Base-by-base conservation (phyloP, 2,329 filamentous ascomycete species). In the Exophiala spinifera region DNA sequence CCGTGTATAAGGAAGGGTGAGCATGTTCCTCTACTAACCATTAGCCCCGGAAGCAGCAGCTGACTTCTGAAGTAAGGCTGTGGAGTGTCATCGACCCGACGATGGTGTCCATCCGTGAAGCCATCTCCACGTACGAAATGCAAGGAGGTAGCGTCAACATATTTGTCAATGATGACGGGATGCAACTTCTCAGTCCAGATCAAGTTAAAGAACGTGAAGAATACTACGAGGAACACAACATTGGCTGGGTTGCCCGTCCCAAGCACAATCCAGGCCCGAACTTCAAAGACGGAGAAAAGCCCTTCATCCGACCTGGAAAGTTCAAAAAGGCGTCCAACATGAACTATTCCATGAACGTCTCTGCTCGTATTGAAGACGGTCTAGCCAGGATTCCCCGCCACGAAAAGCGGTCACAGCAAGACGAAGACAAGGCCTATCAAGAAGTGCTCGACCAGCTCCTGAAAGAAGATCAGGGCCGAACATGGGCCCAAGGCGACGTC, bases 1-100 rank as follows among this genome's bases (percentile, higher is more conserved):
- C 89, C 4, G 88, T 95, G 0, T 95, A 94, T 75, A 94, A 92
- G 70, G 89, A 95, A 69, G 88, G 89, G 61, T 78, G 8, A 39
- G 14, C 2, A 15, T 19, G 6, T 15, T n/a, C 14, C 28, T 31
- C 7, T 3, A 25, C 4, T 7, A 25, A 25, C 4, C 7, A 31
- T 31, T 11, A 3, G 11, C 10, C 7, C 36, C 3, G 11, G 2
- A 15, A 10, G 17, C 36, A 19, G 14, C 15, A 15, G 14, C 14
- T n/a, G 11, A 39, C 11, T 39, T 15, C 10, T 15, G n/a, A n/a
- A n/a, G n/a, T n/a, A n/a, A 39, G 36, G 36, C 36, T 95, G 2
- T 74, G 75, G 34, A 82, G 77, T 57, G 89, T 95, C 64, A 82
- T 83, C 59, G 72, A 74, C 44, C 80, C 81, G 0, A 83, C 80